Evolutionary conservation across 257 asterid genomes (phyloP), one percentile per base, ranked within the genome.

Genomic region (Penstemon barbatus): DNA sequence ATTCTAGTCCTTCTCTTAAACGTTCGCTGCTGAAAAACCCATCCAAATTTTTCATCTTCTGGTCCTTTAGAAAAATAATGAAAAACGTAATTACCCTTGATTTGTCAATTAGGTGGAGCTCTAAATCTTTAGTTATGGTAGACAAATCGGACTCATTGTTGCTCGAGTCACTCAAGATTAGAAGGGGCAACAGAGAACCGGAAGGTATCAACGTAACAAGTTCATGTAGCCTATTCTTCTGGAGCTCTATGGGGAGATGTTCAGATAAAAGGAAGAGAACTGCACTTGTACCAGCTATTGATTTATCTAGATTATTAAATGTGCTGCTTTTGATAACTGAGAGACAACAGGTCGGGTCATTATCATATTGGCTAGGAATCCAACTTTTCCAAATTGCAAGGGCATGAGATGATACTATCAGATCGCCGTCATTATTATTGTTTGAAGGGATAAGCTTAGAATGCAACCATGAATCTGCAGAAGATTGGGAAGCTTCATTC

Each of bases 351-450:
- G 82, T 80, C 53, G 40, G 65, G 64, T 86, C 85, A 37, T 41
- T 72, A 55, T 69, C 75, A n/a, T 86, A 85, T 65, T 63, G 80
- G 72, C 79, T 49, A 72, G 79, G 83, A 67, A 78, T 51, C 92
- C 92, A 89, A 65, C 79, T 86, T 68, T 80, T 87, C 99, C 99
- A 93, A 56, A 93, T 80, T 44, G 97, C 86, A 39, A 89, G 83
- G 66, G 77, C 84, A 0, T 80, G 85, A 65, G 94, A 85, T 52
- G 96, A 84, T 61, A 81, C 51, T 44, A 84, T 68, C 74, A 86
- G 81, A 72, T 86, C 85, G 19, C 63, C 75, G 39, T 58, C 72
- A 37, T 44, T 40, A 50, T 76, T 63, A 52, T 74, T 74, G 36
- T 74, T 73, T 45, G 66, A 70, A 49, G 91, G 91, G 69, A 87